Conservation (phyloP, 352 stramenopile species). For the Paralagenidium karlingii region DNA sequence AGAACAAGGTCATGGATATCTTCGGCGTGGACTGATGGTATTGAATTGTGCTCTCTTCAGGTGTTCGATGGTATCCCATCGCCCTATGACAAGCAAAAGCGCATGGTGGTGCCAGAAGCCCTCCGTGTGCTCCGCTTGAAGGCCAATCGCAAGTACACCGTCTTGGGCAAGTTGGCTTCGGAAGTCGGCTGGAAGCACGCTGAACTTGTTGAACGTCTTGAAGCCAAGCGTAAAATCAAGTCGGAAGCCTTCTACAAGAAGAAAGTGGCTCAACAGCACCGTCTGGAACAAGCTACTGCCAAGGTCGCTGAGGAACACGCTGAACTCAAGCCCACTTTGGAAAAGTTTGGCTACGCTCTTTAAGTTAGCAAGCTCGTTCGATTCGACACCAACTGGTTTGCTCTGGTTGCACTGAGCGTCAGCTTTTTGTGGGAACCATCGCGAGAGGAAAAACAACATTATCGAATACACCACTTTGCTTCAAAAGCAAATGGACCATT, state of each 20-base stretch:
- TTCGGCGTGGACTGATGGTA: not conserved
- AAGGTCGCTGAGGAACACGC: constrained; percentile 84
- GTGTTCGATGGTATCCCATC: constrained; percentile 98
- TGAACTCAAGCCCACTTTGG: constrained; percentile 78
- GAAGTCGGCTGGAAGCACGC: constrained; percentile 97
- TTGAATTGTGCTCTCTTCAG: constrained; percentile 13
- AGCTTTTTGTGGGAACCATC: too few species aligned
- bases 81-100: constrained; percentile 98
- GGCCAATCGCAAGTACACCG: constrained; percentile 89
- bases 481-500: too few species aligned
- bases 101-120: constrained; percentile 96
- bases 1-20: not conserved
- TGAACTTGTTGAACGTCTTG: constrained; percentile 89
- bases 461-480: too few species aligned
- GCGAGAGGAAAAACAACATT: too few species aligned
- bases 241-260: constrained; percentile 97
- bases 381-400: too few species aligned
- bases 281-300: constrained; percentile 64
- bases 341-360: constrained; percentile 64
- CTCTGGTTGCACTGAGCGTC: too few species aligned
- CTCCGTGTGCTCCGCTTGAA: constrained; percentile 92
- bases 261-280: constrained; percentile 91
- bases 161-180: constrained; percentile 90
- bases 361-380: too few species aligned
- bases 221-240: constrained; percentile 91